Evolutionary conservation across 768 basidiomycete genomes (phyloP), one percentile per base, ranked within the genome.

Genomic region (Suillus subaureus): DNA sequence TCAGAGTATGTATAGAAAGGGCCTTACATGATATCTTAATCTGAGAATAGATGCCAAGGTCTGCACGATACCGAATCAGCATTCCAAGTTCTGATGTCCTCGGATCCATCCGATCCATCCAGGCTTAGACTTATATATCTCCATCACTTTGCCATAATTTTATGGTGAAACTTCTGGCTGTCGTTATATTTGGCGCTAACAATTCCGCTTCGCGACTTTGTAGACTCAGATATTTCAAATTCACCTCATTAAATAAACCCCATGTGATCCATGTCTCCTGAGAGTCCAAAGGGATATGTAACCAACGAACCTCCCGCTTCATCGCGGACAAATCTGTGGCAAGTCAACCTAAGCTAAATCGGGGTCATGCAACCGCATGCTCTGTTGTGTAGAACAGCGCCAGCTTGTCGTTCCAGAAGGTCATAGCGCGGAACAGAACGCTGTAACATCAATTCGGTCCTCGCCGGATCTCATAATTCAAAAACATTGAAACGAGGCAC

Each of bases 401-500:
- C 56, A 57, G 13, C 23, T 58, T 39, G 37, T 18, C 56, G 57
- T 58, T 18, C 39, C 39, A 23, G 23, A 11, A 28, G 39, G 39
- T 40, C 26, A 28, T 16, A 58, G 21, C 51, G 11, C 57, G 39
- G 57, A 58, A 18, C 39, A 18, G 40, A 39, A 28, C 18, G 58
- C 39, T 60, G 39, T 60, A 40, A 42, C 26, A 28, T 28, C 39
- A 58, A 40, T 42, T 60, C 58, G 58, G 58, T 60, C 40, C 58
- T 60, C 58, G 39, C 58, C 58, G 58, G 58, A 42, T 60, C 28
- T 28, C 58, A 26, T 26, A 23, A 57, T 54, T 33, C 16, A 60
- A 60, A 60, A 28, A 60, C 26, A 42, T 40, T 5, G 57, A 40
- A 26, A 58, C 2, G 40, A 60, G 40, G 58, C 39, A n/a, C 26